phyloP scores from a whole-genome alignment of 257 asterid genomes.

The Galeopsis tetrahit region DNA sequence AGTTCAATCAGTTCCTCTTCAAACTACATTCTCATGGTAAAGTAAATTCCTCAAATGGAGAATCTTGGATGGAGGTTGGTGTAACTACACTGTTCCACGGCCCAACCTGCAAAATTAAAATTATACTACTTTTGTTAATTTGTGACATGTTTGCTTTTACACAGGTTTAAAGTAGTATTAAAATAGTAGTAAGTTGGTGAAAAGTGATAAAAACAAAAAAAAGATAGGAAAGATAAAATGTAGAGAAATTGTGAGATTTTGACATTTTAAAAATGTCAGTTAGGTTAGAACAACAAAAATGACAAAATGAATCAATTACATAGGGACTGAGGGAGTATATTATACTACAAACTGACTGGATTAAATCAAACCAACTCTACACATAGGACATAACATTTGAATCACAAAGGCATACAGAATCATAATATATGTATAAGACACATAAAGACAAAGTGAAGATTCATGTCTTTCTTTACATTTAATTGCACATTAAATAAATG shows the following conservation, averaged over 20 bases:
- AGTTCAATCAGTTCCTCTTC: constrained; percentile 93
- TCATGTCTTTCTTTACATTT: constrained; percentile 15
- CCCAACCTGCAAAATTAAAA: constrained; percentile 38
- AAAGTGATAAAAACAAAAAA: too few species aligned
- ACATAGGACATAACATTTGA: not conserved
- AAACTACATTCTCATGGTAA: constrained; percentile 91
- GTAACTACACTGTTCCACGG: constrained; percentile 74
- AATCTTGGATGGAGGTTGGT: constrained; percentile 97
- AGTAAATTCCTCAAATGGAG: constrained; percentile 81
- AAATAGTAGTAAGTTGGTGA: too few species aligned
- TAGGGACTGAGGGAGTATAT: not conserved
- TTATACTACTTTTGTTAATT: not conserved
- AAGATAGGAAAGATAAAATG: too few species aligned
- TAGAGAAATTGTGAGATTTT: too few species aligned
- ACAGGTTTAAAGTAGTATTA: too few species aligned
- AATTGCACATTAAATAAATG: constrained; percentile 4
- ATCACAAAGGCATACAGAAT: constrained; percentile 12
- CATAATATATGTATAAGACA: not conserved
- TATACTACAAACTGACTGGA: constrained; percentile 7
- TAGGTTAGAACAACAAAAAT: too few species aligned
- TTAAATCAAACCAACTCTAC: not conserved
- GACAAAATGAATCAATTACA: too few species aligned
- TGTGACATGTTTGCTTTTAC: too few species aligned
- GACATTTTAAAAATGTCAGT: too few species aligned
- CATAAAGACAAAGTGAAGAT: not conserved